phyloP scores from a whole-genome alignment of 768 basidiomycete genomes.

The Naganishia vaughanmartiniae region DNA sequence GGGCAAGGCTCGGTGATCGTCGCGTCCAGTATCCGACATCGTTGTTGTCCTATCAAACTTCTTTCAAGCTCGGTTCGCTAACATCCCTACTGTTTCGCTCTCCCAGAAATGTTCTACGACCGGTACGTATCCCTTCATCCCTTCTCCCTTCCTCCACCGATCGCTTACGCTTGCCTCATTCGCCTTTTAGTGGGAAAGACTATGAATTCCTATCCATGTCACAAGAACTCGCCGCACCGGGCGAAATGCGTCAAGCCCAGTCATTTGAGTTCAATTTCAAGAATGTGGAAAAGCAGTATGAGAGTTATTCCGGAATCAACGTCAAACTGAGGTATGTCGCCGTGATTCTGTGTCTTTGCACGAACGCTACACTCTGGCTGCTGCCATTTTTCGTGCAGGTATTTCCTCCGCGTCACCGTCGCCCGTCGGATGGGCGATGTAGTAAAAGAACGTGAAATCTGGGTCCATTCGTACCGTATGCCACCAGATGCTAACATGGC shows the following conservation, averaged over 20 bases:
- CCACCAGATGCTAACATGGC: slow-evolving; percentile 96
- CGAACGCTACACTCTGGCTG: neutral
- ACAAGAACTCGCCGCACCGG: slow-evolving; percentile 91
- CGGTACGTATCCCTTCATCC: slow-evolving; percentile 35
- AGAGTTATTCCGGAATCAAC: slow-evolving; percentile 96
- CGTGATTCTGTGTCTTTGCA: no score
- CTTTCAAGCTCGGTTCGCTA: no score
- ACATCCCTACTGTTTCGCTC: neutral
- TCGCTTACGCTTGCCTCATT: neutral
- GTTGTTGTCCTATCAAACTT: no score
- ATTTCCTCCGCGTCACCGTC: slow-evolving; percentile 86
- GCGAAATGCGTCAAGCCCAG: slow-evolving; percentile 93
- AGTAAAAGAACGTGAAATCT: slow-evolving; percentile 85
- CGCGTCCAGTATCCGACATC: no score
- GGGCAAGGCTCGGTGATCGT: no score
- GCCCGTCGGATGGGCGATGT: slow-evolving; percentile 91
- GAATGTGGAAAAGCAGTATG: slow-evolving; percentile 98
- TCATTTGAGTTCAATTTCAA: slow-evolving; percentile 97
- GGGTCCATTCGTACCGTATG: slow-evolving; percentile 99
- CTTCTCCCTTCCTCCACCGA: neutral
- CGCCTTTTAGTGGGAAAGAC: slow-evolving; percentile 71
- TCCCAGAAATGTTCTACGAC: slow-evolving; percentile 84
- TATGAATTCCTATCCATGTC: slow-evolving; percentile 95
- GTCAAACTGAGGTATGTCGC: slow-evolving; percentile 83
- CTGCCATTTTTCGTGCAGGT: slow-evolving; percentile 57